Evolutionary conservation across 2,329 filamentous ascomycete species (phyloP).

Genomic region (Penicillium sp.): DNA sequence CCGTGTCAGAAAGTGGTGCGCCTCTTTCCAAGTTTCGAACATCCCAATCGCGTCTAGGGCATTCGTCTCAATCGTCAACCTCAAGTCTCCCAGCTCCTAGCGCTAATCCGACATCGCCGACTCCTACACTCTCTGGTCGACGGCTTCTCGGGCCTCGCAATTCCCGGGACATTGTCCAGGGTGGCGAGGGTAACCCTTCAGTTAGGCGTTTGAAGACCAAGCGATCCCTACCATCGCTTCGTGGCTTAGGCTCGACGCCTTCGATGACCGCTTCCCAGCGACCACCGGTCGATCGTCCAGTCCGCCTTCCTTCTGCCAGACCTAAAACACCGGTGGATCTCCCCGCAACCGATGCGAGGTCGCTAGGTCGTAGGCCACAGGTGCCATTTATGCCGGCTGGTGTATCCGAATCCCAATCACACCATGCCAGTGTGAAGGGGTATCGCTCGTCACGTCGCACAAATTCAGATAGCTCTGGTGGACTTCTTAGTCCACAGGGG

Average conservation of each 20-base stretch:
- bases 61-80: slow-evolving; percentile 67
- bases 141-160: slow-evolving; percentile 53
- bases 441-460: slow-evolving; percentile 72
- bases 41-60: slow-evolving; percentile 65
- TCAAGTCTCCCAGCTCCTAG: slow-evolving; percentile 62
- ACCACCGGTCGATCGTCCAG: slow-evolving; percentile 39
- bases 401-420: slow-evolving; percentile 68
- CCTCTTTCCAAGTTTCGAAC: slow-evolving; percentile 62
- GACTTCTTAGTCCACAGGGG: slow-evolving; percentile 45
- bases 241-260: slow-evolving; percentile 41
- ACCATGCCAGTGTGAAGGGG: slow-evolving; percentile 71
- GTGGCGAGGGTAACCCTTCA: slow-evolving; percentile 51
- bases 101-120: slow-evolving; percentile 57
- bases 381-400: slow-evolving; percentile 79
- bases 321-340: slow-evolving; percentile 72
- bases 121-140: slow-evolving; percentile 60
- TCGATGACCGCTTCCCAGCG: slow-evolving; percentile 35
- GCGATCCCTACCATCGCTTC: slow-evolving; percentile 59
- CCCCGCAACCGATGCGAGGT: slow-evolving; percentile 37
- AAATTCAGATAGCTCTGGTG: slow-evolving; percentile 69
- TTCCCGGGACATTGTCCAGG: slow-evolving; percentile 33
- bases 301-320: slow-evolving; percentile 37
- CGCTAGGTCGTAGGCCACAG: slow-evolving; percentile 56
- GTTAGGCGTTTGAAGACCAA: slow-evolving; percentile 58
- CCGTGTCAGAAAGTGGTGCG: slow-evolving; percentile 85